Evolutionary conservation across 352 stramenopile genomes (phyloP), one percentile per base, ranked within the genome.

Genomic region (Pythium oligandrum): DNA sequence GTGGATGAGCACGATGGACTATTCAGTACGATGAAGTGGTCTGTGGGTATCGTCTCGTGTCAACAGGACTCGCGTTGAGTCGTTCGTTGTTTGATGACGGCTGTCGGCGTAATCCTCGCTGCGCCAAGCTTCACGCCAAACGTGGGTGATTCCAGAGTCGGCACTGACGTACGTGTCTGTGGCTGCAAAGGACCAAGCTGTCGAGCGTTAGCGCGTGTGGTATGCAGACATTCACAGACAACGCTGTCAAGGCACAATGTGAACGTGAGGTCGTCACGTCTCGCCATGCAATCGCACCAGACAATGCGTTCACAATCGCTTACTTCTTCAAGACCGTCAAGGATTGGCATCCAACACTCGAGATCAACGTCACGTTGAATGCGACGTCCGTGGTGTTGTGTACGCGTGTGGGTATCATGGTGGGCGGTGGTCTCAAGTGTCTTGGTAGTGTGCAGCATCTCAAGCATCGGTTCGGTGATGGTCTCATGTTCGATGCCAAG

Each of bases 141-240:
- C 17, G 17, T 26, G 17, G 17, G 68, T 64, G 11, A 64, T 78
- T 2, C 75, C 67, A 2, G 80, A 90, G 66, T 81, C 78, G 4
- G 84, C 71, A 4, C 65, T 90, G 37, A 26, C 17, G 17, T 26
- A 71, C 77, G 4, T 75, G 77, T 0, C 61, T 88, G 10, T 50
- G 88, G 48, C 64, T 90, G 40, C 61, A 75, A 34, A 48, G 88
- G 51, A 66, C 50, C 34, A 55, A 73, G 47, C 52, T 59, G 4
- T 76, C 70, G 31, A 77, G 79, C 33, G 57, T 61, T 8, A 66
- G 65, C 32, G 64, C 55, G 34, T 65, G 70, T 4, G 55, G 43
- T 0, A 37, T 45, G 30, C 60, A 52, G 26, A 61, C 44, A 2
- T 61, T 67, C 30, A 39, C 50, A 10, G n/a, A 33, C 9, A 30